Evolutionary conservation across 1,284 basidiomycete genomes (phyloP).

Genomic region (Laetiporus sulphureus): DNA sequence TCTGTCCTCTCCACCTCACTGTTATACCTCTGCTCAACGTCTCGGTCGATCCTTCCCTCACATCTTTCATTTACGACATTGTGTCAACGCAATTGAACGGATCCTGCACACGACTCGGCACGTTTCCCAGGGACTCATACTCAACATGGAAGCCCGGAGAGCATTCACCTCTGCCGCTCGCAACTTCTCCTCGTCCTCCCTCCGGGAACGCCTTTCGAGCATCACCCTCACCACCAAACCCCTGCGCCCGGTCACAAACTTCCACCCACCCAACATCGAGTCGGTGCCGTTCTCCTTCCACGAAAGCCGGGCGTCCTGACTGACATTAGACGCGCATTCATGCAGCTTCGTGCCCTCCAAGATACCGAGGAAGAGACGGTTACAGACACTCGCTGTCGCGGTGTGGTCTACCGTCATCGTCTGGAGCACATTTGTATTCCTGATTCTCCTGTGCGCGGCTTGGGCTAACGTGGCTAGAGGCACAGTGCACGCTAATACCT

Average conservation of each 20-base stretch:
- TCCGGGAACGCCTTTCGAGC: slow-evolving; percentile 54
- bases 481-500: slow-evolving; percentile 2
- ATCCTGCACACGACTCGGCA: no score
- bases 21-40: no score
- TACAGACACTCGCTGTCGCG: slow-evolving; percentile 86
- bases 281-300: slow-evolving; percentile 30
- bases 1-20: no score
- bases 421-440: slow-evolving; percentile 62
- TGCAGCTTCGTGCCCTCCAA: slow-evolving; percentile 64
- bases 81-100: no score
- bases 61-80: no score
- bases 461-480: not conserved
- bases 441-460: slow-evolving; percentile 68
- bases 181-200: slow-evolving; percentile 28
- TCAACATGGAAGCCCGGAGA: slow-evolving; percentile 24
- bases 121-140: not conserved
- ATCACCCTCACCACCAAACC: slow-evolving; percentile 49
- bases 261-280: slow-evolving; percentile 63
- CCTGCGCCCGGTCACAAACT: slow-evolving; percentile 49
- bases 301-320: slow-evolving; percentile 3
- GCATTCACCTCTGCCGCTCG: slow-evolving; percentile 26
- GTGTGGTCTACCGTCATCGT: slow-evolving; percentile 82
- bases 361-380: slow-evolving; percentile 72
- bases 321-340: slow-evolving; percentile 3
- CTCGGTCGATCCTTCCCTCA: no score